Conservation (phyloP, 2,329 filamentous ascomycete species). For the Pseudogymnoascus sp. region DNA sequence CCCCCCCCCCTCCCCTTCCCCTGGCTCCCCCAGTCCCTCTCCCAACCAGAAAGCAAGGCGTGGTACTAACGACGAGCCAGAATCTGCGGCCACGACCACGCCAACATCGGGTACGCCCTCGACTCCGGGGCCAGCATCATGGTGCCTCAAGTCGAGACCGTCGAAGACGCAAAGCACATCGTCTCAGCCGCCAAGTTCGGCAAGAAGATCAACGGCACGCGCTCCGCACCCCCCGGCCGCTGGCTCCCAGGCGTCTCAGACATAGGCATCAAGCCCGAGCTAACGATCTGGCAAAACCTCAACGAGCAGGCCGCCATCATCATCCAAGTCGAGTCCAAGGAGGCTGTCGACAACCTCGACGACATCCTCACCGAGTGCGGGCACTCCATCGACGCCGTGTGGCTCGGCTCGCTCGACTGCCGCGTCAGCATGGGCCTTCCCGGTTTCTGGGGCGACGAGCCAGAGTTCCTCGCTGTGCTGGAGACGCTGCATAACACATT, state of each 20-base stretch:
- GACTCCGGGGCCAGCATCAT: slow-evolving; percentile 42
- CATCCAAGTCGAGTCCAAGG: slow-evolving; percentile 39
- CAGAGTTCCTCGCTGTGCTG: slow-evolving; percentile 34
- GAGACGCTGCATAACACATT: slow-evolving; percentile 33
- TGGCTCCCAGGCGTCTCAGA: slow-evolving; percentile 35
- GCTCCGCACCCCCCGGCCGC: slow-evolving; percentile 39
- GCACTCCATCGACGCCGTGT: slow-evolving; percentile 38
- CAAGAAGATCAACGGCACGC: slow-evolving; percentile 31
- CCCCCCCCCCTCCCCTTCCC: not conserved
- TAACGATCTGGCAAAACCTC: slow-evolving; percentile 32
- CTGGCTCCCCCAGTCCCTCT: not conserved
- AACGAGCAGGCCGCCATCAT: slow-evolving; percentile 41
- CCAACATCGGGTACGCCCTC: slow-evolving; percentile 38
- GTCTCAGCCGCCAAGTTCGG: slow-evolving; percentile 38
- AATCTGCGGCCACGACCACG: slow-evolving; percentile 39
- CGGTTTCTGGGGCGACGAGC: slow-evolving; percentile 31
- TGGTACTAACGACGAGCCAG: slow-evolving; percentile 16
- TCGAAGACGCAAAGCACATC: slow-evolving; percentile 37
- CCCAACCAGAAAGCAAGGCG: not conserved
- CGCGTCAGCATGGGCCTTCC: slow-evolving; percentile 38
- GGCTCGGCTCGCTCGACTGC: slow-evolving; percentile 38
- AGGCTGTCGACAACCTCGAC: slow-evolving; percentile 40
- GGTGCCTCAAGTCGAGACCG: slow-evolving; percentile 40
- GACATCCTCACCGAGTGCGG: slow-evolving; percentile 38
- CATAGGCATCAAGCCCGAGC: slow-evolving; percentile 25